A percentile compares a stretch with the other conserved stretches of the same genome.
These are phyloP conservation scores for Arthrobotrys entomopaga DNA, from an alignment of 2,329 filamentous ascomycete species.

Conservation along the genomic window DNA sequence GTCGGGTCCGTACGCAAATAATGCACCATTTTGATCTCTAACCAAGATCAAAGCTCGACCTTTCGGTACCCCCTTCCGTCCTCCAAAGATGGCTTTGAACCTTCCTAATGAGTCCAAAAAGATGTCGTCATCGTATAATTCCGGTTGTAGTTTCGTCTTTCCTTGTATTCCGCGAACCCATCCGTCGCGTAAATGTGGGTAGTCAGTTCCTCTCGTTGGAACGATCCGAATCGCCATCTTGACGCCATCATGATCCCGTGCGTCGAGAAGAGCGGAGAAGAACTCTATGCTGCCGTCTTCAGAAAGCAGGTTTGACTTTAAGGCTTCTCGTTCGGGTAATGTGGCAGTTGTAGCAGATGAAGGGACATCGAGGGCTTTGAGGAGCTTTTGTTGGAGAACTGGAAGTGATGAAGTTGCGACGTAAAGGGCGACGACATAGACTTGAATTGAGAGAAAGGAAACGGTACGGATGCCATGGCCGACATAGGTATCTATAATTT, in stretches of 20 bases:
- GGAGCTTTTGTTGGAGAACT: conserved; percentile 77
- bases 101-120: conserved; percentile 80
- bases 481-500: conserved; percentile 76
- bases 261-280: conserved; percentile 40
- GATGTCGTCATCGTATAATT: conserved; percentile 73
- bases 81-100: conserved; percentile 84
- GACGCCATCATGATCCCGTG: conserved; percentile 66
- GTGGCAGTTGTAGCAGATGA: conserved; percentile 79
- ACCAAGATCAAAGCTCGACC: conserved; percentile 78
- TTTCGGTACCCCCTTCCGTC: conserved; percentile 77
- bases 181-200: conserved; percentile 88
- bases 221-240: conserved; percentile 83
- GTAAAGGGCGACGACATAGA: conserved; percentile 95
- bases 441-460: conserved; percentile 86
- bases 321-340: conserved; percentile 78
- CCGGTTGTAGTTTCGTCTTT: conserved; percentile 60
- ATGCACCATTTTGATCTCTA: conserved; percentile 72
- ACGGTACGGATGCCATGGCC: conserved; percentile 89
- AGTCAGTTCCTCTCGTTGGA: conserved; percentile 93
- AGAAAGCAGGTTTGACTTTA: conserved; percentile 73
- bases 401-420: conserved; percentile 84
- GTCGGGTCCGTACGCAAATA: conserved; percentile 70
- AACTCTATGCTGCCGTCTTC: conserved; percentile 73
- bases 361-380: conserved; percentile 31
- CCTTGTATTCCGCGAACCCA: conserved; percentile 85